Conservation (phyloP, 371 early-diverging fungal species). For the Cokeromyces recurvatus region DNA sequence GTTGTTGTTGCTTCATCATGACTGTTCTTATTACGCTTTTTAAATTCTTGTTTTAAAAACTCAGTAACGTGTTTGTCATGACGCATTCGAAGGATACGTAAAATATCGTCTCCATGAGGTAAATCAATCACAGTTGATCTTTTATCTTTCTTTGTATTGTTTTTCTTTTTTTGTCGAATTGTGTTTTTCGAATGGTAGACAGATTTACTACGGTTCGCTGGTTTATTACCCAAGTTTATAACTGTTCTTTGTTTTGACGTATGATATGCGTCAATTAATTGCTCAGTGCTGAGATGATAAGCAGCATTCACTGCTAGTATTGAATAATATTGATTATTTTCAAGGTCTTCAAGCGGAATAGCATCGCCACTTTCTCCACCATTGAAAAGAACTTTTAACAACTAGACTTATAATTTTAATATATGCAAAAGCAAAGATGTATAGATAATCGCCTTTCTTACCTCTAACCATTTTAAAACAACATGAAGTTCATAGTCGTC, state of each 20-base stretch:
- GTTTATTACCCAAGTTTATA: not conserved
- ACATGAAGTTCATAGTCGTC: conserved; percentile 57
- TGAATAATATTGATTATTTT: conserved; percentile 62
- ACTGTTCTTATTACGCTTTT: conserved; percentile 18
- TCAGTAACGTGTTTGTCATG: conserved; percentile 24
- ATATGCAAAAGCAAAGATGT: too few species aligned
- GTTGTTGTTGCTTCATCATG: too few species aligned
- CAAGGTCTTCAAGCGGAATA: conserved; percentile 58
- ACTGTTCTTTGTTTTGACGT: conserved; percentile 14
- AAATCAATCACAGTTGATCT: conserved; percentile 11
- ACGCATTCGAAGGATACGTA: conserved; percentile 43
- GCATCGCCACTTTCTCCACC: conserved; percentile 79
- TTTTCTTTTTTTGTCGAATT: not conserved
- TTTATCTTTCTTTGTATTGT: not conserved
- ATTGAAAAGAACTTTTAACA: conserved; percentile 75
- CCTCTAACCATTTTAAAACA: conserved; percentile 60
- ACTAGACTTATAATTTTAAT: too few species aligned
- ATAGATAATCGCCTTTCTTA: too few species aligned
- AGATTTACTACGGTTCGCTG: conserved; percentile 19
- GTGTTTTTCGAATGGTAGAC: conserved; percentile 24
- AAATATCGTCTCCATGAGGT: conserved; percentile 34
- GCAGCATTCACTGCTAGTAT: conserved; percentile 48
- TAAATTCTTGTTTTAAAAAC: conserved; percentile 23
- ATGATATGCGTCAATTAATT: conserved; percentile 52
- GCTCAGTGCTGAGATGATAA: conserved; percentile 47